Conservation (phyloP, 2,329 filamentous ascomycete species). For the Beauveria medogensis region DNA sequence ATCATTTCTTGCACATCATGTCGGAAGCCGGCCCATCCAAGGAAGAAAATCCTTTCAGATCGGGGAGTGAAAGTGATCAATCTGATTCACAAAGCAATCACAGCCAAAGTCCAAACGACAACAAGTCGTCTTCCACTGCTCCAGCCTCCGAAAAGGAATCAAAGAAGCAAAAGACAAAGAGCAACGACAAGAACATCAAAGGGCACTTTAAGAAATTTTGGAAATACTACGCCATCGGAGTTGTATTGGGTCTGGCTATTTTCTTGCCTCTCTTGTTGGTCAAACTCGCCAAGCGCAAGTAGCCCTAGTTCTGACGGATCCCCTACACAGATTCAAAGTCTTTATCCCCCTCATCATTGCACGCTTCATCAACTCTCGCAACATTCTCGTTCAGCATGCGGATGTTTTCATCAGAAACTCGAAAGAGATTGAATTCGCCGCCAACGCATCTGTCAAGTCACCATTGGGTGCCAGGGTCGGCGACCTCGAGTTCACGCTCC, state of each 20-base stretch:
- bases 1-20: neutral
- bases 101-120: neutral
- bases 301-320: neutral
- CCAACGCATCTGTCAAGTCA: neutral
- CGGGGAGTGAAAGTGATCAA: neutral
- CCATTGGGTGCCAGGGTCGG: neutral
- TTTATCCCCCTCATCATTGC: conserved; percentile 3
- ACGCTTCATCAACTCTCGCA: conserved; percentile 1
- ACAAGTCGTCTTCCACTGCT: neutral
- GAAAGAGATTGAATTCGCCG: neutral
- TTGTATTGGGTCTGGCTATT: neutral
- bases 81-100: neutral
- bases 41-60: neutral
- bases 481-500: conserved; percentile 2
- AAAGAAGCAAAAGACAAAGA: neutral
- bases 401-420: neutral
- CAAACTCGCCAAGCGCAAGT: conserved; percentile 1
- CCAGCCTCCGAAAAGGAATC: neutral
- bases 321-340: neutral
- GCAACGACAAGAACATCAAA: neutral
- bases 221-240: neutral
- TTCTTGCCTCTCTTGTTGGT: conserved; percentile 4
- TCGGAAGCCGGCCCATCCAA: neutral
- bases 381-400: neutral
- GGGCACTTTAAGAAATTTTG: neutral